Percentiles rank a stretch among this genome's conserved stretches.
Evolutionary conservation across 116 monocot species (phyloP).

Genomic region (Dioscorea cayenensis): DNA sequence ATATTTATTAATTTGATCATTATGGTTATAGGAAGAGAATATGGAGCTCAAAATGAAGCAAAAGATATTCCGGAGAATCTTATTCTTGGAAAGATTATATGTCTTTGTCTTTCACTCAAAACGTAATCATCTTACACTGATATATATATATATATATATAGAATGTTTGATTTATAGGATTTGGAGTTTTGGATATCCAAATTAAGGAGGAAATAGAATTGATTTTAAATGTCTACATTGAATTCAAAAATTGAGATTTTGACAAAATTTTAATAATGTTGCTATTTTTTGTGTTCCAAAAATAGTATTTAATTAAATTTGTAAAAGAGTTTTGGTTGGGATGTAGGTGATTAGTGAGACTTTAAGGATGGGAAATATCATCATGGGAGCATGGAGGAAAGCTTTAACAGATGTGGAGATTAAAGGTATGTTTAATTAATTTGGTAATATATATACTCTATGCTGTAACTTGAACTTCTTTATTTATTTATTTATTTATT

Average conservation of each 20-base stretch:
- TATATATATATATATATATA: not conserved
- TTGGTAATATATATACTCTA: not conserved
- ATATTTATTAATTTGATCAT: not conserved
- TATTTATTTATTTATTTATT: not conserved
- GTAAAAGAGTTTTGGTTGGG: no score
- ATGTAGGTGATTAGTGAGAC: conserved; percentile 42
- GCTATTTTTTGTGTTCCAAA: no score
- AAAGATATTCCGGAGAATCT: conserved; percentile 10
- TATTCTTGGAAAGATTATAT: conserved; percentile 25
- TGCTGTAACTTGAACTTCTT: not conserved
- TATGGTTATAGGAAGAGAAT: conserved; percentile 39
- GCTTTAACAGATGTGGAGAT: conserved; percentile 31
- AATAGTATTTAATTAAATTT: no score
- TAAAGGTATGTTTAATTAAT: conserved; percentile 4
- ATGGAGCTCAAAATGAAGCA: conserved; percentile 27
- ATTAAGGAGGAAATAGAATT: no score
- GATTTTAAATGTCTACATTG: no score
- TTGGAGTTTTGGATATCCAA: no score
- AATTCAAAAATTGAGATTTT: no score
- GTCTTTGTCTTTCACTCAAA: conserved; percentile 33
- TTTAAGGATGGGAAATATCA: conserved; percentile 41
- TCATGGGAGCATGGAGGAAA: conserved; percentile 29
- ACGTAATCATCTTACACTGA: conserved; percentile 11
- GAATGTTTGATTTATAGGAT: no score
- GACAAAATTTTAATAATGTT: no score